Conservation (phyloP, 345 rosid genomes). For the Cardiospermum halicacabum region DNA sequence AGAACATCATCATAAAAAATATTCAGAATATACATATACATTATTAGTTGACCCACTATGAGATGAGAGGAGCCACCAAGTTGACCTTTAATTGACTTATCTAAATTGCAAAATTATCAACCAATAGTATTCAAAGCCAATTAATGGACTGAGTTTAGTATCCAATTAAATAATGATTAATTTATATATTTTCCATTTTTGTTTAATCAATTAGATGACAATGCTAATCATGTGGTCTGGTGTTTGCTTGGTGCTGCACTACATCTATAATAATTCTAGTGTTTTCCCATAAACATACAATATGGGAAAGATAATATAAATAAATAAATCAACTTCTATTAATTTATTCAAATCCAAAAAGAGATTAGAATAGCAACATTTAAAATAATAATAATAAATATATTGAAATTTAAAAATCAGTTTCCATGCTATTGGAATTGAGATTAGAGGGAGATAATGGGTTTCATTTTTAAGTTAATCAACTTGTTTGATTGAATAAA, state of each 20-base stretch:
- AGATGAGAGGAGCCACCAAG: not conserved
- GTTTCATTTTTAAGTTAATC: not conserved
- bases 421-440: conserved; percentile 2
- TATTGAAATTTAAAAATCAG: not conserved
- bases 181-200: too few relatives aligned
- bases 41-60: not conserved
- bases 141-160: not conserved
- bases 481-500: not conserved
- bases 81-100: conserved; percentile 9
- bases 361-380: not conserved
- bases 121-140: not conserved
- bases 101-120: not conserved
- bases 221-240: conserved; percentile 3
- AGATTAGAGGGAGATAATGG: not conserved
- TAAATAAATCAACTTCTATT: not conserved
- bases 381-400: too few relatives aligned
- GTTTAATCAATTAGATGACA: too few relatives aligned
- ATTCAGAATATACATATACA: not conserved
- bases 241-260: conserved; percentile 6
- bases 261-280: conserved; percentile 10
- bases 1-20: too few relatives aligned
- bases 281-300: not conserved
- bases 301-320: conserved; percentile 10
- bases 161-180: not conserved
- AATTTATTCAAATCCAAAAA: not conserved